phyloP scores from a whole-genome alignment of 2,329 filamentous ascomycete species.

The Microascus cirrosus region DNA sequence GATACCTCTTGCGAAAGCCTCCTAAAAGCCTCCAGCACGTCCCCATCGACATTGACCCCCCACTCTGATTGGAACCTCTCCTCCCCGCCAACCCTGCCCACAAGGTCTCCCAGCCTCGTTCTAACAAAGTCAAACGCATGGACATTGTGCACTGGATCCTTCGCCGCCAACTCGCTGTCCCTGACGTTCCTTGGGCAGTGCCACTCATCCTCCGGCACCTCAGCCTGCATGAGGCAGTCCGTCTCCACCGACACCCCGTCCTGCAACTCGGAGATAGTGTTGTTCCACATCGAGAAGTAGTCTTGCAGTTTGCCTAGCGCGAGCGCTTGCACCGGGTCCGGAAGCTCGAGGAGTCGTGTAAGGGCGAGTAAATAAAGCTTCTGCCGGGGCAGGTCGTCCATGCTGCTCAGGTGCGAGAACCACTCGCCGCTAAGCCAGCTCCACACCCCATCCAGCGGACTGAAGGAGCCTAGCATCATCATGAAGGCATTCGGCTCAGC shows the following conservation, averaged over 20 bases:
- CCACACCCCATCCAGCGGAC: constrained; percentile 40
- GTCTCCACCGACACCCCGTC: constrained; percentile 42
- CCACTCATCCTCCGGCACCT: constrained; percentile 31
- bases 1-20: background rate
- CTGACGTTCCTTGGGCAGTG: constrained; percentile 43
- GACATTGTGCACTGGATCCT: constrained; percentile 58
- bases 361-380: constrained; percentile 66
- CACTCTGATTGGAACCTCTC: constrained; percentile 56
- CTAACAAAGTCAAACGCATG: constrained; percentile 54
- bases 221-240: constrained; percentile 39
- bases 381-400: constrained; percentile 52
- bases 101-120: constrained; percentile 46
- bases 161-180: constrained; percentile 39
- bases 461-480: constrained; percentile 38
- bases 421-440: constrained; percentile 48
- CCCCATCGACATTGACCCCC: constrained; percentile 63
- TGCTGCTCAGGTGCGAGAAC: constrained; percentile 59
- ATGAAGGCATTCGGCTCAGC: constrained; percentile 61
- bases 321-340: constrained; percentile 44
- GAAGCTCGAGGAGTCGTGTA: constrained; percentile 58
- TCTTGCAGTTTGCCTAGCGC: constrained; percentile 55
- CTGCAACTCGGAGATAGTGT: constrained; percentile 53
- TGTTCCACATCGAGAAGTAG: constrained; percentile 66
- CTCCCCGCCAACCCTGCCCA: constrained; percentile 52
- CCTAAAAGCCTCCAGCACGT: constrained; percentile 55